Evolutionary conservation across 1,284 basidiomycete genomes (phyloP).

Genomic region (Trametes hirsuta): DNA sequence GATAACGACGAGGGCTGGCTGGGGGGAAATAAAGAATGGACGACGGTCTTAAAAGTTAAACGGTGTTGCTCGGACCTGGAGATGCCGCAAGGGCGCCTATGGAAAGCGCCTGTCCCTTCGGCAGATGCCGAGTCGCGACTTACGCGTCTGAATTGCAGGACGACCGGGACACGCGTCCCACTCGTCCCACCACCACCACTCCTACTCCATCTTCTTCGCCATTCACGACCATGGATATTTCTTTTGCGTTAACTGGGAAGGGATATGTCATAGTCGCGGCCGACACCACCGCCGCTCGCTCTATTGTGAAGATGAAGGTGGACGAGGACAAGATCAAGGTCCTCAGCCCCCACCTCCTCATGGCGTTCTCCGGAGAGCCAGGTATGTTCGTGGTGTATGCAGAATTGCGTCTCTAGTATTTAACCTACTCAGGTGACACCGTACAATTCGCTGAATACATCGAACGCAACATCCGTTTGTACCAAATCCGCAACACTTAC

Average conservation of each 20-base stretch:
- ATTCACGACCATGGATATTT: conserved; percentile 67
- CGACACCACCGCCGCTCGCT: conserved; percentile 87
- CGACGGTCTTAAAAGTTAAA: no score
- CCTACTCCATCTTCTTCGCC: neutral
- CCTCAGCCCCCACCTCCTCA: conserved; percentile 89
- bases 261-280: conserved; percentile 91
- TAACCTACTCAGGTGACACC: conserved; percentile 76
- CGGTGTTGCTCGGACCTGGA: no score
- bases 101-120: neutral
- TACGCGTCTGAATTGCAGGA: neutral
- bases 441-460: conserved; percentile 96
- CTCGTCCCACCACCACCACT: neutral
- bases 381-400: conserved; percentile 49
- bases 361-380: conserved; percentile 95
- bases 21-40: no score
- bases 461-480: conserved; percentile 93
- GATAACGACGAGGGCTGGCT: no score
- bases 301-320: conserved; percentile 96
- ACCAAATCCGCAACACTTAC: conserved; percentile 93
- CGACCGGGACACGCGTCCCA: neutral
- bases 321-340: conserved; percentile 98
- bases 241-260: conserved; percentile 82
- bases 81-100: neutral
- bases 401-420: neutral
- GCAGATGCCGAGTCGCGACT: neutral